Conservation (phyloP, 1,284 basidiomycete species). For the Athelia sp. region DNA sequence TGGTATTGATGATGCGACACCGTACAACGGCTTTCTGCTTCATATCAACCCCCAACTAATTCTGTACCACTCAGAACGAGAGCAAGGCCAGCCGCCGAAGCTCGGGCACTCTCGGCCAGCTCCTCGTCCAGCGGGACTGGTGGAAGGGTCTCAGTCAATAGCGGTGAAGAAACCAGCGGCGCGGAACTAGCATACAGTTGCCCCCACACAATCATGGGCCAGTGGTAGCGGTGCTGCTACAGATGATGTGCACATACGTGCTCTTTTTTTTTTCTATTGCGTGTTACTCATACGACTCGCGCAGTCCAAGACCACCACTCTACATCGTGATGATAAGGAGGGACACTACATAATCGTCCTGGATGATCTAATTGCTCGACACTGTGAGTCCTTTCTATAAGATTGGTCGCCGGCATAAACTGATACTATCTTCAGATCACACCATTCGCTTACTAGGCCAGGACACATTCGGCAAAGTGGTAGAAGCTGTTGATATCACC, state of each 20-base stretch:
- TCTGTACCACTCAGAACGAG: slow-evolving; percentile 72
- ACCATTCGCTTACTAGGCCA: slow-evolving; percentile 91
- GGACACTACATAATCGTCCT: slow-evolving; percentile 92
- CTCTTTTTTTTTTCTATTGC: not conserved
- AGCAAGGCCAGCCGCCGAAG: slow-evolving; percentile 77
- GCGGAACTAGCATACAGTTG: slow-evolving; percentile 40
- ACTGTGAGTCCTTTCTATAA: slow-evolving; percentile 54
- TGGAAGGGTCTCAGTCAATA: slow-evolving; percentile 61
- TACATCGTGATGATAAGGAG: slow-evolving; percentile 89
- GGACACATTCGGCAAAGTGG: slow-evolving; percentile 99
- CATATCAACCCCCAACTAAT: slow-evolving; percentile 72
- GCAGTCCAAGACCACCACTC: slow-evolving; percentile 53
- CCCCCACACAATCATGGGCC: slow-evolving; percentile 56
- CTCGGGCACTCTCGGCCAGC: slow-evolving; percentile 63
- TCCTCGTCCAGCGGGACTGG: slow-evolving; percentile 60
- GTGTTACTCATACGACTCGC: slow-evolving; percentile 3
- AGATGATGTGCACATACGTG: slow-evolving; percentile 51
- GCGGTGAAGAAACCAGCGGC: slow-evolving; percentile 53
- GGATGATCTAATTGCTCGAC: slow-evolving; percentile 80
- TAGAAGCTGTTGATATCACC: slow-evolving; percentile 85
- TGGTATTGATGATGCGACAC: slow-evolving; percentile 78
- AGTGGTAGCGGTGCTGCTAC: slow-evolving; percentile 54
- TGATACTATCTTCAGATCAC: slow-evolving; percentile 56
- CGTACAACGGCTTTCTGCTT: slow-evolving; percentile 66
- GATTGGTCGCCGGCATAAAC: slow-evolving; percentile 8